Evolutionary conservation across 352 stramenopile species (phyloP).

Genomic region (Phytophthora capsici): DNA sequence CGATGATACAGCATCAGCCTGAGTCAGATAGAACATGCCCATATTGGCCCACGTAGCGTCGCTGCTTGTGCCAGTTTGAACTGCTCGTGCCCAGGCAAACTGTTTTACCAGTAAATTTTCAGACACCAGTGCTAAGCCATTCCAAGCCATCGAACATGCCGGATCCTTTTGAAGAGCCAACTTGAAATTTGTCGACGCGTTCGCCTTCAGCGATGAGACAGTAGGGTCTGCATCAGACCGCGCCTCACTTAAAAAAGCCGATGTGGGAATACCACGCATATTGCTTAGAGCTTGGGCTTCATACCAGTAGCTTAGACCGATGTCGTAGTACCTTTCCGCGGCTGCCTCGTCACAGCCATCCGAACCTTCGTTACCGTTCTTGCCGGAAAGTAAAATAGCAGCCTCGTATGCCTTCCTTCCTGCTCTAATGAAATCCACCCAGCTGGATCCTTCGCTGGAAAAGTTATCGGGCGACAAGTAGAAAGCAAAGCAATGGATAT

Average conservation of each 20-base stretch:
- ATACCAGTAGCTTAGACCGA: slow-evolving; percentile 83
- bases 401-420: slow-evolving; percentile 66
- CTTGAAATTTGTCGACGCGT: slow-evolving; percentile 50
- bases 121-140: slow-evolving; percentile 74
- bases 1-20: slow-evolving; percentile 37
- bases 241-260: slow-evolving; percentile 43
- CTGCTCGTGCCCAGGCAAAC: slow-evolving; percentile 75
- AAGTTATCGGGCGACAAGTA: slow-evolving; percentile 81
- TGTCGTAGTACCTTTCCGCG: slow-evolving; percentile 68
- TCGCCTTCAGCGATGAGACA: slow-evolving; percentile 37
- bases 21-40: slow-evolving; percentile 79
- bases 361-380: slow-evolving; percentile 16
- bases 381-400: slow-evolving; percentile 27
- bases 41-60: slow-evolving; percentile 87
- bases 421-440: slow-evolving; percentile 67
- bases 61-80: slow-evolving; percentile 58
- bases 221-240: slow-evolving; percentile 12
- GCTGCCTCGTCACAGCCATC: slow-evolving; percentile 13
- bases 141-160: slow-evolving; percentile 71
- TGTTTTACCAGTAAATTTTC: slow-evolving; percentile 77
- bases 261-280: slow-evolving; percentile 36
- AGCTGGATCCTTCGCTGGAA: slow-evolving; percentile 38
- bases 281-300: slow-evolving; percentile 63
- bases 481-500: slow-evolving; percentile 86
- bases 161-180: slow-evolving; percentile 55